Base-by-base conservation (phyloP, 2,329 filamentous ascomycete species). In the Fusarium siculi region DNA sequence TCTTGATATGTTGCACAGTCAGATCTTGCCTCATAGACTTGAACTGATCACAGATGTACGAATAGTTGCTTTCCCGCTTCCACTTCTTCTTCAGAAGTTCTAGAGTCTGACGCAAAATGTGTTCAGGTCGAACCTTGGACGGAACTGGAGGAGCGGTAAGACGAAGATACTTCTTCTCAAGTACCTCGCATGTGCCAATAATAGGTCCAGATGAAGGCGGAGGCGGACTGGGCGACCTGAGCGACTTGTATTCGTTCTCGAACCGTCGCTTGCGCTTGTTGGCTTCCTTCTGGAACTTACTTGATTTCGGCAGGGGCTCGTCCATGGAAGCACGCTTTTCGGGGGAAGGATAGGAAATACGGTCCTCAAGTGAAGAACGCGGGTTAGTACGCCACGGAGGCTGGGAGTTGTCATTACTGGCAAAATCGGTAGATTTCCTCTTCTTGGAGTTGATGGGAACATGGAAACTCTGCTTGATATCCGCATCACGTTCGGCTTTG, bases 31-130 rank as follows among this genome's bases (percentile, higher is more conserved):
- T 94, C 82, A 99, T 89, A 21, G 96, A 98, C 84, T 99, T 99
- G 88, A 99, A 97, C 87, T 99, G 96, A 81, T 99, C 95, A 89
- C 96, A 98, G 73, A 98, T 97, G 84, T 98, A 99, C 76, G 91
- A 92, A 83, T 99, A 99, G 84, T 98, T 97, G 84, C 92, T 92
- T 78, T 98, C 95, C 76, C 92, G 90, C 80, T 91, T 93, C 96
- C 96, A 99, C 84, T 97, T 98, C 85, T 92, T 93, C 86, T 97
- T 97, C 73, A 99, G 85, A 54, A 97, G 85, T 76, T 97, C 94
- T 82, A 99, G 84, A 10, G 96, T 95, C 83, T 96, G 91, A 75
- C 92, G 91, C 72, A 99, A 85, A 28, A 99, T 87, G 54, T 84
- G 84, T 79, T 97, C 88, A 28, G 96, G 96, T 50, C 96, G 95